phyloP scores from a whole-genome alignment of 345 rosid genomes.

The Ricinus communis region DNA sequence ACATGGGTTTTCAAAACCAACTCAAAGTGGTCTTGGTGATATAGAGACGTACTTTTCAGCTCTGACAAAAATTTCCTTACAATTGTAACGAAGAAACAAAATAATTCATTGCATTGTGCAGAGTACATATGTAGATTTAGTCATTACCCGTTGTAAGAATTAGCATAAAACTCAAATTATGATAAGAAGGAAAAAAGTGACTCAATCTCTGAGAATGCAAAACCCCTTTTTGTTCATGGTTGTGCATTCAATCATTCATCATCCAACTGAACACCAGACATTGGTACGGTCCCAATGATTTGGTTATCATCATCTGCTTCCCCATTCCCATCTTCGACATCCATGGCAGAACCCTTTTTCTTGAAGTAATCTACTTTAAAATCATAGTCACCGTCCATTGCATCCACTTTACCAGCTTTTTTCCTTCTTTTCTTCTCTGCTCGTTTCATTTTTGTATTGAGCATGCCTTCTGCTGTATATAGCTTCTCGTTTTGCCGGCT shows the following conservation, averaged over 20 bases:
- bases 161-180: neutral
- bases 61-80: no score
- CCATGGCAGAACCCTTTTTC: slow-evolving; percentile 44
- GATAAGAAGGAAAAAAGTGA: no score
- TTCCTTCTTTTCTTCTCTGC: slow-evolving; percentile 85
- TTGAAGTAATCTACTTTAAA: slow-evolving; percentile 73
- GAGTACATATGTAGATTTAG: neutral
- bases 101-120: no score
- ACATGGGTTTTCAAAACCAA: no score
- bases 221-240: no score
- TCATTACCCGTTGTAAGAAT: no score
- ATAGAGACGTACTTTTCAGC: no score
- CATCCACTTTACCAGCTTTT: slow-evolving; percentile 49
- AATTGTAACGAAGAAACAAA: no score
- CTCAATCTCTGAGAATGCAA: neutral
- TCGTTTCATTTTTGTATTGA: slow-evolving; percentile 63
- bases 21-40: no score
- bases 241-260: slow-evolving; percentile 25
- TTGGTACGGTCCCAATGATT: slow-evolving; percentile 41
- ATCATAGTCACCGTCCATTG: slow-evolving; percentile 69
- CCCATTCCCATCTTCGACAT: slow-evolving; percentile 33
- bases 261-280: slow-evolving; percentile 49
- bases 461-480: slow-evolving; percentile 63
- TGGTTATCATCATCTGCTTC: slow-evolving; percentile 26
- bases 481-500: slow-evolving; percentile 71